These are phyloP conservation scores for Lecanosticta acicola DNA, from an alignment of 2,329 filamentous ascomycete species.

Conservation along the genomic window DNA sequence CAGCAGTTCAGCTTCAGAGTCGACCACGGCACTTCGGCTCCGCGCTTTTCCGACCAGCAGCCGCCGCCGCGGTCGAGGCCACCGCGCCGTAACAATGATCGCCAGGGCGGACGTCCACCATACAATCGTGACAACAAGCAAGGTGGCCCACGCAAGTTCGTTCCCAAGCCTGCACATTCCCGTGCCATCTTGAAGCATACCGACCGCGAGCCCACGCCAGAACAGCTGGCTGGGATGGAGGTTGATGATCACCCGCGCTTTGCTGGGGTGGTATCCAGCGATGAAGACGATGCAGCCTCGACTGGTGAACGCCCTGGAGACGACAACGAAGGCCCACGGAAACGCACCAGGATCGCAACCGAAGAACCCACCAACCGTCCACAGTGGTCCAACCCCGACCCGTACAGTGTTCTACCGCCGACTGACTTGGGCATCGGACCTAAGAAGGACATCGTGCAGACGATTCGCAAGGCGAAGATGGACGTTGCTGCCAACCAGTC, in stretches of 20 bases:
- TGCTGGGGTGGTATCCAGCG: conserved; percentile 38
- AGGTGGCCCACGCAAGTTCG: conserved; percentile 14
- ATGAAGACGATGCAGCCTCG: conserved; percentile 21
- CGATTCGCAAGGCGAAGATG: conserved; percentile 84
- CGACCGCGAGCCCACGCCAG: conserved; percentile 38
- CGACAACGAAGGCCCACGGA: conserved; percentile 25
- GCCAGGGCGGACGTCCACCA: background rate
- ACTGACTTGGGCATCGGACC: conserved; percentile 67
- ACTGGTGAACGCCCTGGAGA: conserved; percentile 18
- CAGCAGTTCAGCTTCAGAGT: conserved; percentile 25
- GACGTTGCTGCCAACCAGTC: conserved; percentile 54
- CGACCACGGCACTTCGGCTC: conserved; percentile 12
- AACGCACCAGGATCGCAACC: conserved; percentile 27
- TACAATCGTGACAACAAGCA: conserved; percentile 2
- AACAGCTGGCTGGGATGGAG: conserved; percentile 42
- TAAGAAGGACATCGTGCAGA: conserved; percentile 78
- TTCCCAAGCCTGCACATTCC: conserved; percentile 36
- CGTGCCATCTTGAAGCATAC: conserved; percentile 39
- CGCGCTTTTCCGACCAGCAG: conserved; percentile 20
- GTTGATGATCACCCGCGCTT: conserved; percentile 37
- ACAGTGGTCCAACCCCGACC: conserved; percentile 94
- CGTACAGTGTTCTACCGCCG: conserved; percentile 81
- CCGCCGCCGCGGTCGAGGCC: conserved; percentile 11
- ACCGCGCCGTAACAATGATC: conserved; percentile 2
- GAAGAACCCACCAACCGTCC: conserved; percentile 45